Base-by-base conservation (phyloP, 345 rosid genomes). In the Lumnitzera racemosa region DNA sequence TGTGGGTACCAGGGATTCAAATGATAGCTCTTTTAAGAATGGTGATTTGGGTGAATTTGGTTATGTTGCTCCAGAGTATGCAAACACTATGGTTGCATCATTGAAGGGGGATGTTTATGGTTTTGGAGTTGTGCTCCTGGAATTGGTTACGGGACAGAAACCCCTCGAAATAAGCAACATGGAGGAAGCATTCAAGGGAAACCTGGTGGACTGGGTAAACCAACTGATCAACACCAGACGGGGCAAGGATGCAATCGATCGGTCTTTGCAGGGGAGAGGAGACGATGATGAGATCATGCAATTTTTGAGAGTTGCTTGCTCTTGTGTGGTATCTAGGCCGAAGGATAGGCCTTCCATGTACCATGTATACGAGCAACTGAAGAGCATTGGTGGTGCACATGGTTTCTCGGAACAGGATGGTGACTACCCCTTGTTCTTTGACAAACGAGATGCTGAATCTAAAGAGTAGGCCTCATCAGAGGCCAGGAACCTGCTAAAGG, bases 171-270 rank as follows among this genome's bases (percentile, higher is more conserved):
- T 66, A n/a, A 70, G 43, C 51, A 59, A 51, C 11, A 80, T 65
- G 11, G 82, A 76, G 17, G 85, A 78, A 15, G 83, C 72, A 51
- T 84, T 80, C 59, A 82, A 71, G 58, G 85, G 79, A 48, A 80
- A 73, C 73, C 68, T 85, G 63, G 87, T 85, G 67, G 83, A 82
- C 16, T 85, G 85, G 90, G 80, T 80, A 36, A 69, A 62, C 58
- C 73, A 61, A 47, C 64, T 80, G 36, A 63, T 63, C 43, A 67
- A 71, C 24, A 65, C 15, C 1, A 81, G 79, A 36, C 76, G 67
- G 64, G 61, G 64, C 64, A 71, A 69, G 68, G 84, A 76, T 16
- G 79, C 75, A 1, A 76, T 80, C 4, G 84, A 80, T 58, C 62
- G 61, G 65, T 56, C 70, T 52, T 59, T 80, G 53, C 17, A 70